Evolutionary conservation across 1,284 basidiomycete genomes (phyloP).

Genomic region (Peniophora sp.): DNA sequence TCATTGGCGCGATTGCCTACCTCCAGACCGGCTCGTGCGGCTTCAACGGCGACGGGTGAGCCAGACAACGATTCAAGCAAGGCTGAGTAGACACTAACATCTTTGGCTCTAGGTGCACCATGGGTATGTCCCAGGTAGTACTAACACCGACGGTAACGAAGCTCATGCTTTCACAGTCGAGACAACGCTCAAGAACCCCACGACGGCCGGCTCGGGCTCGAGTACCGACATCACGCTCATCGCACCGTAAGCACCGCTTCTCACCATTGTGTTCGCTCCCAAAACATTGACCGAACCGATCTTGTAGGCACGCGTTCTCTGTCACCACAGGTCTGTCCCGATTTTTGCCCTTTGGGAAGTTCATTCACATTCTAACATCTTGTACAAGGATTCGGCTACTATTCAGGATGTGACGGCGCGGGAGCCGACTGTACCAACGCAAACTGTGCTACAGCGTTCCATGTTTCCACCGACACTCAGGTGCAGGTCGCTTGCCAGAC

Average conservation of each 20-base stretch:
- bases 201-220: not conserved
- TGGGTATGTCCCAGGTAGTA: no score
- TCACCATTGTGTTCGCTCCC: no score
- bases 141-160: no score
- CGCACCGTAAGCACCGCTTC: not conserved
- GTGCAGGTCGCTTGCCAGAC: conserved; percentile 20
- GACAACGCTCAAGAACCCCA: conserved; percentile 14
- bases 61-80: no score
- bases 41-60: conserved; percentile 23
- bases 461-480: conserved; percentile 17
- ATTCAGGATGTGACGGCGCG: conserved; percentile 5
- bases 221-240: not conserved
- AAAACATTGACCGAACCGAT: no score
- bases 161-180: conserved; percentile 18
- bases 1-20: not conserved
- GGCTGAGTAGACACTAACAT: no score
- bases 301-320: not conserved
- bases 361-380: not conserved
- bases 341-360: not conserved
- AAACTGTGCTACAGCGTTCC: conserved; percentile 10
- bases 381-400: conserved; percentile 23
- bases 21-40: conserved; percentile 8
- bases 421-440: conserved; percentile 3
- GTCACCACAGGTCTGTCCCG: not conserved
- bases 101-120: no score